Evolutionary conservation across 1,284 basidiomycete species (phyloP).

Genomic region (Fomitiporia mediterranea): DNA sequence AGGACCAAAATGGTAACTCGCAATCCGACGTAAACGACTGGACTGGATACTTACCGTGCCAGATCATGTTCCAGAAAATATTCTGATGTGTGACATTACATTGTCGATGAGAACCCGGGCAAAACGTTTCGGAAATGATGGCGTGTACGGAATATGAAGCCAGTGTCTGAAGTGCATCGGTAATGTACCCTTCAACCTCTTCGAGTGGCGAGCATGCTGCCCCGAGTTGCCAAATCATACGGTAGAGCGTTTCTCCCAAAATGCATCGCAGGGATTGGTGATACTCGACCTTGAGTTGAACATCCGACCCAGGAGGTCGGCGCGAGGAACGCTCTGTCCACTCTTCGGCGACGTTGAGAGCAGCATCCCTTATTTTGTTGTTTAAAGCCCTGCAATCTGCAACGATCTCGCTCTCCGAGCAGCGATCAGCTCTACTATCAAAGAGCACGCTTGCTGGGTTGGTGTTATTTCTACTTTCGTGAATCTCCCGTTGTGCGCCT

Average conservation of each 20-base stretch:
- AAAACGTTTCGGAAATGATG: conserved; percentile 1
- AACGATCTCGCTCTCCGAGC: conserved; percentile 13
- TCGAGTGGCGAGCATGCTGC: background rate
- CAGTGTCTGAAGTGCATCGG: background rate
- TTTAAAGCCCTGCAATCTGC: conserved; percentile 5
- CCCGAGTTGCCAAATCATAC: background rate
- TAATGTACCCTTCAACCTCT: background rate
- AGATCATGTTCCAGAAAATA: background rate
- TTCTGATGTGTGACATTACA: background rate
- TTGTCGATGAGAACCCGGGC: background rate
- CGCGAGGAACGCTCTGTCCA: background rate
- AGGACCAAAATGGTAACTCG: background rate
- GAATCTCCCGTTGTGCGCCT: no score
- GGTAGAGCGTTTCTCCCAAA: background rate
- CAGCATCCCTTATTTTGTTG: background rate
- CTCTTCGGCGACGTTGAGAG: conserved; percentile 1
- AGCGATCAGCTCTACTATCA: conserved; percentile 4
- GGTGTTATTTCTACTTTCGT: no score
- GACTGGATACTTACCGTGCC: background rate
- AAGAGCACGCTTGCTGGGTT: conserved; percentile 3
- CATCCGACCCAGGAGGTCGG: no score
- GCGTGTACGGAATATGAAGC: background rate
- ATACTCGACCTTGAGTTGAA: background rate
- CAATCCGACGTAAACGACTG: background rate
- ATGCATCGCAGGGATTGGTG: background rate